phyloP scores from a whole-genome alignment of 2,329 filamentous ascomycete species.

The Paecilomyces fulvus region DNA sequence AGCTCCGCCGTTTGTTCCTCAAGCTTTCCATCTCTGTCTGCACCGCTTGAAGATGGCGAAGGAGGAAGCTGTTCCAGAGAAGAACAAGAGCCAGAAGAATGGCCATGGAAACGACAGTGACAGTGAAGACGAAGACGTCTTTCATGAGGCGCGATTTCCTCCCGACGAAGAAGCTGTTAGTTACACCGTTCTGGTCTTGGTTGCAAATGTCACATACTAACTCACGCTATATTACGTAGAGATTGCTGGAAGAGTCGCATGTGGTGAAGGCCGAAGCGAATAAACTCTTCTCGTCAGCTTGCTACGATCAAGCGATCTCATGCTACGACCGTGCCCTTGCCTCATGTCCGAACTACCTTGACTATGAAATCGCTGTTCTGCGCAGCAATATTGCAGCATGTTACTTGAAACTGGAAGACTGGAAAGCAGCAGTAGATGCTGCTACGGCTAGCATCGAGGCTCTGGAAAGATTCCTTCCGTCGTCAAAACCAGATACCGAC shows the following conservation, averaged over 20 bases:
- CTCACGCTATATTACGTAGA: slow-evolving; percentile 34
- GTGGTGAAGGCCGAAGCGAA: slow-evolving; percentile 70
- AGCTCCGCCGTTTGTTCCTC: neutral
- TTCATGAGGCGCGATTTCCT: slow-evolving; percentile 37
- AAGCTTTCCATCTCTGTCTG: neutral
- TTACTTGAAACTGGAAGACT: slow-evolving; percentile 73
- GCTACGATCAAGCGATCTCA: slow-evolving; percentile 69
- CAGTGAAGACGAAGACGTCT: slow-evolving; percentile 31
- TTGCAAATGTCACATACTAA: slow-evolving; percentile 2
- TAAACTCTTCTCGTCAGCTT: slow-evolving; percentile 61
- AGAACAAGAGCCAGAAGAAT: slow-evolving; percentile 1
- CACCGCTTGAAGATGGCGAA: neutral
- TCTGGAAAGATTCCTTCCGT: slow-evolving; percentile 42
- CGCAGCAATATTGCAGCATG: slow-evolving; percentile 85
- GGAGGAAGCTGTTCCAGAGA: neutral
- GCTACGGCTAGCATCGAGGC: slow-evolving; percentile 66
- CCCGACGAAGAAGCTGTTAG: slow-evolving; percentile 41
- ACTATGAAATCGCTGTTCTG: slow-evolving; percentile 81
- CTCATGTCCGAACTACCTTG: slow-evolving; percentile 72
- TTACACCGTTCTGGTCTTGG: slow-evolving; percentile 3
- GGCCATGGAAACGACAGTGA: slow-evolving; percentile 14
- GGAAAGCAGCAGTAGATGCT: slow-evolving; percentile 70
- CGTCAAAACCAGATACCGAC: slow-evolving; percentile 36
- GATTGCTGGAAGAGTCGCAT: slow-evolving; percentile 63
- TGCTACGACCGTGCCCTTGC: slow-evolving; percentile 74